Evolutionary conservation across 2,329 filamentous ascomycete genomes (phyloP), one percentile per base, ranked within the genome.

Genomic region (Raffaelea ambrosiae): DNA sequence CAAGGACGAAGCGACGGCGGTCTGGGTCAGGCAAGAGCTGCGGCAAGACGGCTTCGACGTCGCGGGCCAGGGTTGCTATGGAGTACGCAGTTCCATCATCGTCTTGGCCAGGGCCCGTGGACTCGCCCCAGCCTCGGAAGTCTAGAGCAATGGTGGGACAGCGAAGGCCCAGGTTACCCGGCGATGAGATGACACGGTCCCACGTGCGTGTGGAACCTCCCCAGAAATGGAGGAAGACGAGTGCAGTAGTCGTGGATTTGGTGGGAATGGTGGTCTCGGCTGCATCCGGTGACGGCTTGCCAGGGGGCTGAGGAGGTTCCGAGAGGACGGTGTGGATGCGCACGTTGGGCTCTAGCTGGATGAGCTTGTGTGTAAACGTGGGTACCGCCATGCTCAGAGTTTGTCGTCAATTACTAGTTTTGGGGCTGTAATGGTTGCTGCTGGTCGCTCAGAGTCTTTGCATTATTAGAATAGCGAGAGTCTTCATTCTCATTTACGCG

Each of bases 171-270:
- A 29, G 26, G 13, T 29, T 29, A n/a, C n/a, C n/a, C n/a, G n/a
- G n/a, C 51, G 18, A 58, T 49, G 50, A 43, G 7, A 51, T 49
- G 20, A 58, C 48, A 49, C 40, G 23, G 23, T 43, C 45, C 58
- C 60, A 68, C 7, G 62, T 66, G 1, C 49, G 49, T 9, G 60
- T 60, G 8, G 61, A 66, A 29, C 64, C 64, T 16, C 63, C 64
- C 62, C 61, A 68, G 56, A 64, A 66, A 48, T 68, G 64, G 9
- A 66, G 54, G 43, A 68, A 67, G 43, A 66, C 36, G 5, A 50
- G 8, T 18, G 21, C 10, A 16, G 29, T n/a, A 11, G 23, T 40
- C 22, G 13, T 31, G n/a, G n/a, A n/a, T 23, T 26, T 22, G n/a
- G 8, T 18, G 7, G n/a, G n/a, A n/a, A n/a, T n/a, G n/a, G n/a